A percentile compares a stretch with the other conserved stretches of the same genome.
Conservation (phyloP, 2,329 filamentous ascomycete genomes). For the Aureobasidium sp. region DNA sequence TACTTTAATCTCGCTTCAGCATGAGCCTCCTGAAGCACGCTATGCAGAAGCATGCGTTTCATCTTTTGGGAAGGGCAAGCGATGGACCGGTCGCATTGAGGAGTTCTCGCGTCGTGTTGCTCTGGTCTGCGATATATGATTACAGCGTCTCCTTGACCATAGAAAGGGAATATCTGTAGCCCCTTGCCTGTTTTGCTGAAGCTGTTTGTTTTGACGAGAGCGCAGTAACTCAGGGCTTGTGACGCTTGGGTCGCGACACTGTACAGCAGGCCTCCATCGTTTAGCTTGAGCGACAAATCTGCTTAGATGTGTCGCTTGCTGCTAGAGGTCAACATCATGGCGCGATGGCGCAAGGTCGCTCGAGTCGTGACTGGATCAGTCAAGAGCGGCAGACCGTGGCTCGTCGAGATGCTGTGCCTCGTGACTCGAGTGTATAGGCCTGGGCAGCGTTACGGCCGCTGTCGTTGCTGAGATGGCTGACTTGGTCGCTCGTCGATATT, state of each 20-base stretch:
- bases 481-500: not conserved
- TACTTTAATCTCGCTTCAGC: constrained; percentile 10
- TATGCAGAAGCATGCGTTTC: constrained; percentile 6
- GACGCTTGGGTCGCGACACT: not conserved
- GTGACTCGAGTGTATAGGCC: not conserved
- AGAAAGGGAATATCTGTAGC: not conserved
- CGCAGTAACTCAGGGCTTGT: not conserved
- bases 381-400: not conserved
- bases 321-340: not conserved
- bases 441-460: not conserved
- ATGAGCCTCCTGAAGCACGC: constrained; percentile 8
- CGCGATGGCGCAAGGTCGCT: not conserved
- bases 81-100: not conserved
- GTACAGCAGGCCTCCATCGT: not conserved
- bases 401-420: not conserved
- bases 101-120: not conserved
- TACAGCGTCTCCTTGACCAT: not conserved
- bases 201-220: not conserved
- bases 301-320: not conserved
- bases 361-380: not conserved
- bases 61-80: not conserved
- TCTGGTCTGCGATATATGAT: not conserved
- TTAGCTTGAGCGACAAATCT: not conserved
- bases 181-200: not conserved
- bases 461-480: too few relatives aligned